A percentile compares a stretch with the other conserved stretches of the same genome.
Evolutionary conservation across 2,329 filamentous ascomycete species (phyloP).

Genomic region (Paecilomyces niveus): DNA sequence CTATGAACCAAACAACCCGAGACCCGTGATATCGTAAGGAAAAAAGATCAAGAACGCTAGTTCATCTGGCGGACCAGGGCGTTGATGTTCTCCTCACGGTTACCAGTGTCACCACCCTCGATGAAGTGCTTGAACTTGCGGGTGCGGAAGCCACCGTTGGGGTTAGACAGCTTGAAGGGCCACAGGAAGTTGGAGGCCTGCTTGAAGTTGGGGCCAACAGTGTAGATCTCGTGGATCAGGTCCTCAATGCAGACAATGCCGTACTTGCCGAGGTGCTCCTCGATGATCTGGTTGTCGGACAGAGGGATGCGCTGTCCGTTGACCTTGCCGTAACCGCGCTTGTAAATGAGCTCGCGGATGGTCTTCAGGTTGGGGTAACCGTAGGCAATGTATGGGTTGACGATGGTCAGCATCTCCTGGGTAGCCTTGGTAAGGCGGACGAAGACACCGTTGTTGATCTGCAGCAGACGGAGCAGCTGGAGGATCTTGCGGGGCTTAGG

Average conservation of each 20-base stretch:
- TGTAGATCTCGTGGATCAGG: conserved; percentile 98
- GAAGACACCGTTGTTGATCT: conserved; percentile 99
- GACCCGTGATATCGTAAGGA: conserved; percentile 15
- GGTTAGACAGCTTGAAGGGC: conserved; percentile 99
- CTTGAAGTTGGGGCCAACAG: conserved; percentile 99
- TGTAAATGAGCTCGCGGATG: conserved; percentile 98
- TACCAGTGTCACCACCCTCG: conserved; percentile 96
- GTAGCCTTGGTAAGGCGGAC: conserved; percentile 97
- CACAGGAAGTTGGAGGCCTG: conserved; percentile 98
- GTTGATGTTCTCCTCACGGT: conserved; percentile 99
- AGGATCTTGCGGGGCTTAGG: conserved; percentile 99
- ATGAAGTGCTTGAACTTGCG: conserved; percentile 99
- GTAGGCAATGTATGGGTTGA: conserved; percentile 98
- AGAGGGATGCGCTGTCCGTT: conserved; percentile 96
- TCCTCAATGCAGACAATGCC: conserved; percentile 99
- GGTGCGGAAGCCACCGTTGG: conserved; percentile 88
- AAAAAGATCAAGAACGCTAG: conserved; percentile 47
- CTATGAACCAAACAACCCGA: conserved; percentile 26
- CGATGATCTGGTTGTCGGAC: conserved; percentile 96
- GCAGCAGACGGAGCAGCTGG: conserved; percentile 96
- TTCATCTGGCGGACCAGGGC: conserved; percentile 96
- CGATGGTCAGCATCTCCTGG: conserved; percentile 91
- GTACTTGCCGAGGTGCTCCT: conserved; percentile 94
- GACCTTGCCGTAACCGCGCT: conserved; percentile 98
- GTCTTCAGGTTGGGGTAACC: conserved; percentile 99